phyloP scores from a whole-genome alignment of 768 basidiomycete species.

The Amanita rubescens region DNA sequence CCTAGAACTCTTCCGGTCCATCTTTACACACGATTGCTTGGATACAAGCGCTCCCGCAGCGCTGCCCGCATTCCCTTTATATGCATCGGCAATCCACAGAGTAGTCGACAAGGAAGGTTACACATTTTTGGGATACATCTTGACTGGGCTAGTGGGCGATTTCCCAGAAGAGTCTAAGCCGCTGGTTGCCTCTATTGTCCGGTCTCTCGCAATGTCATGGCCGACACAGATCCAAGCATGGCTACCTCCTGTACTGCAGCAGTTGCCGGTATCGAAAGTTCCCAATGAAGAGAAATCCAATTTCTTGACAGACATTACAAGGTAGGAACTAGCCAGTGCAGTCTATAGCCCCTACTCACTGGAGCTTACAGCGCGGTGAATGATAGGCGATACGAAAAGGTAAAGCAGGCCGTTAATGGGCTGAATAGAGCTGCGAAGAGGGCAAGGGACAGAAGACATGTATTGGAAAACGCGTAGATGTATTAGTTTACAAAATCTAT shows the following conservation, averaged over 20 bases:
- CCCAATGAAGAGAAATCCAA: constrained; percentile 60
- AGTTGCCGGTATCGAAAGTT: constrained; percentile 52
- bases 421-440: constrained; percentile 73
- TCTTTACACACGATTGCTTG: constrained; percentile 72
- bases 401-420: constrained; percentile 68
- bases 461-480: constrained; percentile 27
- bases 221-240: constrained; percentile 61
- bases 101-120: constrained; percentile 67
- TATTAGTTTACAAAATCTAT: not conserved
- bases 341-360: constrained; percentile 10
- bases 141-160: constrained; percentile 75
- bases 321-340: constrained; percentile 39
- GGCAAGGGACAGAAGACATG: constrained; percentile 55
- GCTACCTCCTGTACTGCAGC: constrained; percentile 65
- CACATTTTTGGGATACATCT: constrained; percentile 57
- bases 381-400: constrained; percentile 63
- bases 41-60: constrained; percentile 29
- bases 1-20: constrained; percentile 69
- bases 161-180: constrained; percentile 84
- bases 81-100: constrained; percentile 52
- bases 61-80: constrained; percentile 55
- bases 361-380: constrained; percentile 48
- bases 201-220: constrained; percentile 61
- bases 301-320: constrained; percentile 69
- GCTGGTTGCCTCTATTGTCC: constrained; percentile 69